A percentile compares a stretch with the other conserved stretches of the same genome.
Conservation (phyloP, 1,139 yeast species). For the Petasospora rhodanensis region DNA sequence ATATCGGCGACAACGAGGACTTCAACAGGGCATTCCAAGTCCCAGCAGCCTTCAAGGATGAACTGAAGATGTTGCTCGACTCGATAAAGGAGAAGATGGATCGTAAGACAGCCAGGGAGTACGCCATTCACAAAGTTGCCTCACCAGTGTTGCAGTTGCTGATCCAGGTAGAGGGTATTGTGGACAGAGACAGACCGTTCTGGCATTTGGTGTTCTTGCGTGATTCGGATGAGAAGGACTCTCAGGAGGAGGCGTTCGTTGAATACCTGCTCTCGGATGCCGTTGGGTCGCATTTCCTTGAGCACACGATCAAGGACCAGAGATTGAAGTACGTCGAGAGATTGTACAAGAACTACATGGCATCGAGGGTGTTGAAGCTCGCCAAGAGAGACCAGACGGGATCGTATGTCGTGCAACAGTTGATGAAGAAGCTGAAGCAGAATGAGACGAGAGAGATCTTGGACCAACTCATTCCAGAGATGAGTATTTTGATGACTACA, state of each 20-base stretch:
- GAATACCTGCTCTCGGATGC: conserved; percentile 82
- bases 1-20: conserved; percentile 71
- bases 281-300: conserved; percentile 88
- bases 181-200: conserved; percentile 62
- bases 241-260: conserved; percentile 74
- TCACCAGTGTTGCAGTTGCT: conserved; percentile 85
- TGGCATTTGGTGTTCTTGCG: conserved; percentile 49
- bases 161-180: conserved; percentile 77
- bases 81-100: conserved; percentile 34
- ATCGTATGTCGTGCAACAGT: conserved; percentile 71
- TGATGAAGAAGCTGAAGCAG: conserved; percentile 55
- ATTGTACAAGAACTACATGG: conserved; percentile 67
- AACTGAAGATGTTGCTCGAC: conserved; percentile 43
- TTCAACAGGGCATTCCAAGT: conserved; percentile 64
- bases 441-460: conserved; percentile 60
- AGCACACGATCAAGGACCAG: conserved; percentile 61
- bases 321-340: conserved; percentile 68
- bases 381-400: conserved; percentile 81
- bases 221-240: conserved; percentile 43
- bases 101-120: conserved; percentile 52
- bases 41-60: conserved; percentile 68
- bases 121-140: conserved; percentile 74
- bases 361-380: conserved; percentile 63
- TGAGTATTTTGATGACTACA: conserved; percentile 57
- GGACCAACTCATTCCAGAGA: conserved; percentile 64